A percentile compares a stretch with the other conserved stretches of the same genome.
These are phyloP conservation scores for Penstemon davidsonii DNA, from an alignment of 257 asterid genomes.

Conservation along the genomic window DNA sequence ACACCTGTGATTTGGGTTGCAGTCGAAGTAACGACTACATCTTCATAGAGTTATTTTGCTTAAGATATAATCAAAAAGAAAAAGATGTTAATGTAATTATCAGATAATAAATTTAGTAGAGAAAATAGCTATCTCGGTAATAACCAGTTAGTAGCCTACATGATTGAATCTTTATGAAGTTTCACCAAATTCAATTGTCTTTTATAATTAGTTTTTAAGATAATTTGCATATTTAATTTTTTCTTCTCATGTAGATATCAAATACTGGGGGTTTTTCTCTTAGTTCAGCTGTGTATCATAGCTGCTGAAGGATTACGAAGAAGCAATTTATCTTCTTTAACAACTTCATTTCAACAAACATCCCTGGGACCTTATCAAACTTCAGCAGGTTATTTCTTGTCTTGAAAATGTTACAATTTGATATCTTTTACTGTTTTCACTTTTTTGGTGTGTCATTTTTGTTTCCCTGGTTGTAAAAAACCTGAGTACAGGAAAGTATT, in stretches of 20 bases:
- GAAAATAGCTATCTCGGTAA: neutral
- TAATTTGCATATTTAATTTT: constrained; percentile 19
- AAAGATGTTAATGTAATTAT: neutral
- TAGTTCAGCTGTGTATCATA: constrained; percentile 87
- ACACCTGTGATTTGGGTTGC: too few species aligned
- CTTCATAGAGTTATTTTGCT: neutral
- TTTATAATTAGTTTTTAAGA: neutral
- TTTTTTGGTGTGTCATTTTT: neutral
- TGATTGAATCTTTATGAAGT: neutral
- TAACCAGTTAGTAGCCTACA: constrained; percentile 5
- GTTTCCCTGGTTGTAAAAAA: too few species aligned
- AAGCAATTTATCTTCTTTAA: constrained; percentile 76
- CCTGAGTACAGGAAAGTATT: constrained; percentile 1
- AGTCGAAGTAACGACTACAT: too few species aligned
- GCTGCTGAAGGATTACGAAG: constrained; percentile 93
- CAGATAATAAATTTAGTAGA: constrained; percentile 13
- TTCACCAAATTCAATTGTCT: neutral
- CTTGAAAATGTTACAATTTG: neutral
- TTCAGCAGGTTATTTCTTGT: constrained; percentile 57
- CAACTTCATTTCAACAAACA: constrained; percentile 75
- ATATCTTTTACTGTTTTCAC: neutral
- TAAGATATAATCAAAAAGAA: neutral
- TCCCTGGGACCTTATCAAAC: constrained; percentile 69
- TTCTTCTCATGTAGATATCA: constrained; percentile 71
- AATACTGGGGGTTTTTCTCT: constrained; percentile 92